Conservation (phyloP, 2,329 filamentous ascomycete species). For the Aspergillus phoenicis region DNA sequence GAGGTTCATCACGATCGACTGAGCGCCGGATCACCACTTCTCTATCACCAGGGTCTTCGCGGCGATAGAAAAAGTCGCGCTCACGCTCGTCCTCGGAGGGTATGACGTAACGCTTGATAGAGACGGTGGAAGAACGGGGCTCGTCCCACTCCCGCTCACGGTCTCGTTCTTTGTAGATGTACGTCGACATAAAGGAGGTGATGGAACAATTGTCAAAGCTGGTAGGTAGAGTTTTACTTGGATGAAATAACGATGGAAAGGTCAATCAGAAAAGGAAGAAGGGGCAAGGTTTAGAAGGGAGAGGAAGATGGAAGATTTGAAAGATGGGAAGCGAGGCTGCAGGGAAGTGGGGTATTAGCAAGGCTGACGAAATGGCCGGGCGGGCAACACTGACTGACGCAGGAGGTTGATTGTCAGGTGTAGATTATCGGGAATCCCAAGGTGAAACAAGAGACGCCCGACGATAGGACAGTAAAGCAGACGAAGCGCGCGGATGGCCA, state of each 20-base stretch:
- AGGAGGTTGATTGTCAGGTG: background rate
- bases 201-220: background rate
- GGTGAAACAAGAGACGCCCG: background rate
- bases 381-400: background rate
- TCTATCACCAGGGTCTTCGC: slow-evolving; percentile 42
- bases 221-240: background rate
- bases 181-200: slow-evolving; percentile 32
- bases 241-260: background rate
- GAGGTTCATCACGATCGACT: slow-evolving; percentile 48
- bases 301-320: slow-evolving; percentile 4
- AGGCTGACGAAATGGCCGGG: slow-evolving; percentile 14
- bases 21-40: slow-evolving; percentile 50
- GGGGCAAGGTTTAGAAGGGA: slow-evolving; percentile 1
- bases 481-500: background rate
- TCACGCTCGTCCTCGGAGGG: slow-evolving; percentile 43
- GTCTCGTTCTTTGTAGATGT: slow-evolving; percentile 44
- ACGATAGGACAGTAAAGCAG: background rate
- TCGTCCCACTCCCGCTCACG: slow-evolving; percentile 48
- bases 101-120: slow-evolving; percentile 61
- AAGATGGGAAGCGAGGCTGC: slow-evolving; percentile 13
- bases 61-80: slow-evolving; percentile 30
- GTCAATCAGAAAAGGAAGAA: slow-evolving; percentile 1
- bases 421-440: background rate
- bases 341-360: slow-evolving; percentile 16
- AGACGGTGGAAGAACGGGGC: slow-evolving; percentile 42